Evolutionary conservation across 345 rosid genomes (phyloP).

Genomic region (Pugionium cornutum): DNA sequence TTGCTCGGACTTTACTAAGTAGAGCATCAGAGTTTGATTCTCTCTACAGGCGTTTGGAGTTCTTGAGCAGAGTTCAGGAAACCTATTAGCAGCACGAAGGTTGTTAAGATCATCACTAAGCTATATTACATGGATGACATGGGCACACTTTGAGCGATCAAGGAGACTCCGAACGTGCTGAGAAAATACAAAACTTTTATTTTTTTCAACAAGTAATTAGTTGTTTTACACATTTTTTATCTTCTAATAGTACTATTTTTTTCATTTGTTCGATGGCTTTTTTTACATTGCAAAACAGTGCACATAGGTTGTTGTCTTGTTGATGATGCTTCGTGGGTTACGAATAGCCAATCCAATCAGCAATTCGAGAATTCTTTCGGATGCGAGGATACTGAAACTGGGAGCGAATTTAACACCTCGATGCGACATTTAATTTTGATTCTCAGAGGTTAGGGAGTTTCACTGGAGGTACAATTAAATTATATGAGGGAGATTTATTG

Average conservation of each 20-base stretch:
- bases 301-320: constrained; percentile 58
- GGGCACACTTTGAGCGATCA: constrained; percentile 96
- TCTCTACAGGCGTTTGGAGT: constrained; percentile 89
- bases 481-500: background rate
- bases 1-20: constrained; percentile 70
- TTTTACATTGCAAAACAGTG: constrained; percentile 52
- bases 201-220: constrained; percentile 71
- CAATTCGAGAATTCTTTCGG: constrained; percentile 15
- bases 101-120: constrained; percentile 86
- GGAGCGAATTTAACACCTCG: constrained; percentile 54
- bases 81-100: constrained; percentile 82
- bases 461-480: constrained; percentile 40
- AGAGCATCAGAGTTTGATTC: constrained; percentile 86
- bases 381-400: constrained; percentile 42
- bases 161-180: constrained; percentile 88
- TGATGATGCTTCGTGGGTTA: constrained; percentile 92
- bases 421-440: constrained; percentile 54
- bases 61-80: constrained; percentile 85
- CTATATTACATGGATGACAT: constrained; percentile 96
- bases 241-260: constrained; percentile 1
- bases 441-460: constrained; percentile 47
- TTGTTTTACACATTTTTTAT: background rate
- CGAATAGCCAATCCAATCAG: constrained; percentile 38
- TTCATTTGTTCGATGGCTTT: background rate
- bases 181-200: constrained; percentile 86